Conservation (phyloP, 352 stramenopile species). For the Pythium phragmiticola region DNA sequence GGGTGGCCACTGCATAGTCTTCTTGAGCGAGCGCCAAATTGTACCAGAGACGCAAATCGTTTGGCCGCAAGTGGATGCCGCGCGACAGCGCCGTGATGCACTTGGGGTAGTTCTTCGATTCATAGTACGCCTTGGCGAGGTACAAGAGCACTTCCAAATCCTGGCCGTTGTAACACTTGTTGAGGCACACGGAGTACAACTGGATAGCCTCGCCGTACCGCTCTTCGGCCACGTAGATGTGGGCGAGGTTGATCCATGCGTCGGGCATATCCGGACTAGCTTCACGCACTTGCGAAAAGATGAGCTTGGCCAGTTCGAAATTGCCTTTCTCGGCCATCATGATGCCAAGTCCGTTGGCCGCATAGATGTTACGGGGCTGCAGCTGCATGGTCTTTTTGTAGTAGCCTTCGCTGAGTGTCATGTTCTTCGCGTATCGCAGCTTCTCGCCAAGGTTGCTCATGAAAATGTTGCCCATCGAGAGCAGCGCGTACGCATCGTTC, state of each 20-base stretch:
- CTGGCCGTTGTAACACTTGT: constrained; percentile 88
- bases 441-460: constrained; percentile 97
- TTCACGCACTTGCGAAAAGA: constrained; percentile 96
- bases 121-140: constrained; percentile 88
- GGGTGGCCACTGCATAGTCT: constrained; percentile 83
- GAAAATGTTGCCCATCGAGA: constrained; percentile 98
- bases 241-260: constrained; percentile 95
- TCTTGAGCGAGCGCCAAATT: constrained; percentile 85
- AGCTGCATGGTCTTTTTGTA: constrained; percentile 95
- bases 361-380: constrained; percentile 94
- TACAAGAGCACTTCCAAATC: constrained; percentile 76
- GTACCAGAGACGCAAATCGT: constrained; percentile 83
- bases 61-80: constrained; percentile 74
- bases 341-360: constrained; percentile 96
- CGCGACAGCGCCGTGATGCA: constrained; percentile 83
- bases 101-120: constrained; percentile 87
- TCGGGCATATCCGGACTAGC: constrained; percentile 95
- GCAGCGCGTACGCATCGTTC: constrained; percentile 96
- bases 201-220: constrained; percentile 95
- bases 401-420: constrained; percentile 93
- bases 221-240: constrained; percentile 96
- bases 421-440: constrained; percentile 95
- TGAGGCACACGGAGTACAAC: constrained; percentile 93
- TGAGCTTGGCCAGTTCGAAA: constrained; percentile 94
- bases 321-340: constrained; percentile 98